Conservation (phyloP, 352 stramenopile species). For the Pythium aristosporum region DNA sequence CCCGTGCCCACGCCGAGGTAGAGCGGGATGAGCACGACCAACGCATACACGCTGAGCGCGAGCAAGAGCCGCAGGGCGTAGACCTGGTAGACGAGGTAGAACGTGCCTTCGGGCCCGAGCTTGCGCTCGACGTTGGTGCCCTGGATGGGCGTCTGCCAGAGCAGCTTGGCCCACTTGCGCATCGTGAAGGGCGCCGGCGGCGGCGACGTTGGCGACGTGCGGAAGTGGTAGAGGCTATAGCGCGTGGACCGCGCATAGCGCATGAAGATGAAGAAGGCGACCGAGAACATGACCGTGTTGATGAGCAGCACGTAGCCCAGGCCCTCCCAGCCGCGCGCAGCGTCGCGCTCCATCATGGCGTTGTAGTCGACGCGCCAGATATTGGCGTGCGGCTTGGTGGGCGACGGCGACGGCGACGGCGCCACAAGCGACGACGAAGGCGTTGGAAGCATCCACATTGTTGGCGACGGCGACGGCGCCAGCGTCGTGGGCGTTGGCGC, state of each 20-base stretch:
- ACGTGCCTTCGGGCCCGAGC: slow-evolving; percentile 75
- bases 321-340: slow-evolving; percentile 76
- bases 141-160: slow-evolving; percentile 73
- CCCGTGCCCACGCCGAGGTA: slow-evolving; percentile 63
- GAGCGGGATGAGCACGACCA: slow-evolving; percentile 69
- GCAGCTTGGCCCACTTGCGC: slow-evolving; percentile 56
- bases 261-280: slow-evolving; percentile 71
- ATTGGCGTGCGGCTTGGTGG: slow-evolving; percentile 34
- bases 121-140: slow-evolving; percentile 59
- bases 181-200: slow-evolving; percentile 54
- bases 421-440: neutral
- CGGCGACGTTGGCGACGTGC: slow-evolving; percentile 36
- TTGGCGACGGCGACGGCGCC: slow-evolving; percentile 13
- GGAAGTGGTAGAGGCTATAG: slow-evolving; percentile 76
- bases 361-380: slow-evolving; percentile 86
- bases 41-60: slow-evolving; percentile 57
- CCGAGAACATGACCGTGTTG: slow-evolving; percentile 66
- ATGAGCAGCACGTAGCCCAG: slow-evolving; percentile 75
- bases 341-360: slow-evolving; percentile 66
- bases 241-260: slow-evolving; percentile 56
- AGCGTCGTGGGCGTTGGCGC: slow-evolving; percentile 11
- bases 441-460: slow-evolving; percentile 19
- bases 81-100: slow-evolving; percentile 83
- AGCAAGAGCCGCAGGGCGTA: slow-evolving; percentile 70
- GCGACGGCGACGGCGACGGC: neutral